Evolutionary conservation across 176 grass and related monocot genomes (phyloP).

Genomic region (Zea luxurians): DNA sequence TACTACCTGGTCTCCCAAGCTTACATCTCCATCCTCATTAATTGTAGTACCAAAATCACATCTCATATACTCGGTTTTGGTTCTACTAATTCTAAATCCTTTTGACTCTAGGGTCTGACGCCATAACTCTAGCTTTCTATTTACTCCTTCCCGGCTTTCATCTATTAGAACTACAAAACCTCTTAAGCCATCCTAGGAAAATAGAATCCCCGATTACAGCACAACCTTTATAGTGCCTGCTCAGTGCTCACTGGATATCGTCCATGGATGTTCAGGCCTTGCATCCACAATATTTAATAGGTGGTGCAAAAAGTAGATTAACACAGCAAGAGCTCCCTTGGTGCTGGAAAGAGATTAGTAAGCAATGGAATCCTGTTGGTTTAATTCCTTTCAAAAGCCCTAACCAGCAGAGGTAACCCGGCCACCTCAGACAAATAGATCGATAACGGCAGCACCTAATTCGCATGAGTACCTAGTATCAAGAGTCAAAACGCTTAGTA

Average conservation of each 20-base stretch:
- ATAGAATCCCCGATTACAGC: not conserved
- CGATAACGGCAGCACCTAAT: conserved; percentile 3
- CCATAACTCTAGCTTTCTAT: too few relatives aligned
- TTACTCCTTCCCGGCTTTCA: too few relatives aligned
- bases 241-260: not conserved
- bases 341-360: not conserved
- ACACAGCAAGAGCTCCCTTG: not conserved
- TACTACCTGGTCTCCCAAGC: too few relatives aligned
- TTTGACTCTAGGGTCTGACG: too few relatives aligned
- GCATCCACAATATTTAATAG: not conserved
- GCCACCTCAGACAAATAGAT: not conserved
- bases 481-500: not conserved
- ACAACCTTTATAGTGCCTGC: not conserved
- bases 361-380: not conserved
- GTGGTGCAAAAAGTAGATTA: conserved; percentile 7
- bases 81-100: too few relatives aligned
- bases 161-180: not conserved
- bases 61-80: too few relatives aligned
- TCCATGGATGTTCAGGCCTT: not conserved
- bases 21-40: too few relatives aligned
- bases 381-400: not conserved
- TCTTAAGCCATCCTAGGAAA: not conserved
- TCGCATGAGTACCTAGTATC: not conserved
- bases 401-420: not conserved
- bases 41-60: too few relatives aligned